Conservation (phyloP, 768 basidiomycete species). For the Podaxis pistillaris region DNA sequence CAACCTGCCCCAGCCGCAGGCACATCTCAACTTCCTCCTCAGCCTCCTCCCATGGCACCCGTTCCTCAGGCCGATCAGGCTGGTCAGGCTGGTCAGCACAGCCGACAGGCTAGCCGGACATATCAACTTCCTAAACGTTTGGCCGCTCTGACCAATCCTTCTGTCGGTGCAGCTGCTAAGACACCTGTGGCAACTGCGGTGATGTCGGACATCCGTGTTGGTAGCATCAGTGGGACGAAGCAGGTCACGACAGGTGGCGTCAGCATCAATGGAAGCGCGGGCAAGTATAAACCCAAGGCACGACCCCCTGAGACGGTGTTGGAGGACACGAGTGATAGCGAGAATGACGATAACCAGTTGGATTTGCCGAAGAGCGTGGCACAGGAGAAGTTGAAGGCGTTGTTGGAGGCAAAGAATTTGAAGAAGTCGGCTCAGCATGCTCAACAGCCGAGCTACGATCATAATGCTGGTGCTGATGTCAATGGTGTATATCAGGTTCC, state of each 20-base stretch:
- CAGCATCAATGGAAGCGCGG: conserved; percentile 4
- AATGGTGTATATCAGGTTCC: conserved; percentile 10
- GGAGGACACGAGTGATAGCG: conserved; percentile 55
- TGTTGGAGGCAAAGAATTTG: conserved; percentile 49
- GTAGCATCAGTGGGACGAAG: conserved; percentile 8
- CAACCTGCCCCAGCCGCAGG: background rate
- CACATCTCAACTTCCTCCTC: background rate
- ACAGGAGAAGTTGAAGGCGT: conserved; percentile 57
- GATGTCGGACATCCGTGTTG: conserved; percentile 13
- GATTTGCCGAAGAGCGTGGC: conserved; percentile 67
- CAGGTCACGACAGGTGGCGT: conserved; percentile 8
- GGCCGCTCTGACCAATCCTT: background rate
- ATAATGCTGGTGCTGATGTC: conserved; percentile 18
- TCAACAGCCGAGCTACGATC: conserved; percentile 12
- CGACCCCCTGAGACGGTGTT: conserved; percentile 64
- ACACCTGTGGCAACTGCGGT: conserved; percentile 12
- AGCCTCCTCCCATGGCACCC: background rate
- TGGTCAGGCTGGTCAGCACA: background rate
- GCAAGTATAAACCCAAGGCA: conserved; percentile 57
- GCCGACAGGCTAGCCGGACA: conserved; percentile 8
- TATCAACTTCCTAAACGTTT: conserved; percentile 10
- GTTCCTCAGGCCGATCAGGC: background rate
- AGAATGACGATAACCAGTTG: conserved; percentile 40
- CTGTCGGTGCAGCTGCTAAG: conserved; percentile 2
- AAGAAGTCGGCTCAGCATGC: conserved; percentile 25